Conservation (phyloP, 75 land plant genomes). For the Cupressus sempervirens region DNA sequence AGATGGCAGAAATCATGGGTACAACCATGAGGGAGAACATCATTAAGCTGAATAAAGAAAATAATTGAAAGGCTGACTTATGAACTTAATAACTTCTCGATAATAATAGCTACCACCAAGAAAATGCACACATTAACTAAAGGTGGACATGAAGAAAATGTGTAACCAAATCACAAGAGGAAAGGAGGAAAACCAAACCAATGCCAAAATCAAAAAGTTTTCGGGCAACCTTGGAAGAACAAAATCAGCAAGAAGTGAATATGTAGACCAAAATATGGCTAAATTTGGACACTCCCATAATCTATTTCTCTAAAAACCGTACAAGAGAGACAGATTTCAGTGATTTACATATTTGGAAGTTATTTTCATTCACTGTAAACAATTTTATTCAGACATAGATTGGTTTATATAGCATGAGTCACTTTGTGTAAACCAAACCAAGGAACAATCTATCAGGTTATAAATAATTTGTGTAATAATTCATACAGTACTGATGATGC, state of each 20-base stretch:
- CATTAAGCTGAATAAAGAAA: background rate
- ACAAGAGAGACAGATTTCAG: background rate
- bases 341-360: background rate
- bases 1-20: background rate
- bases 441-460: background rate
- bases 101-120: background rate
- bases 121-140: background rate
- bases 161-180: background rate
- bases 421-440: background rate
- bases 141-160: background rate
- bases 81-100: background rate
- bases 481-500: background rate
- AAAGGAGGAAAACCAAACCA: background rate
- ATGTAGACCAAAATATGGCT: background rate
- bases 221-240: background rate
- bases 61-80: background rate
- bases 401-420: background rate
- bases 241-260: background rate
- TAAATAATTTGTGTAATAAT: background rate
- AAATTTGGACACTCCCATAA: background rate
- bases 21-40: background rate
- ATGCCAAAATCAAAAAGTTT: background rate
- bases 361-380: background rate
- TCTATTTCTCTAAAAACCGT: background rate
- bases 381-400: background rate